Conservation (phyloP, 2,329 filamentous ascomycete species). For the Cladosporium oxysporum region DNA sequence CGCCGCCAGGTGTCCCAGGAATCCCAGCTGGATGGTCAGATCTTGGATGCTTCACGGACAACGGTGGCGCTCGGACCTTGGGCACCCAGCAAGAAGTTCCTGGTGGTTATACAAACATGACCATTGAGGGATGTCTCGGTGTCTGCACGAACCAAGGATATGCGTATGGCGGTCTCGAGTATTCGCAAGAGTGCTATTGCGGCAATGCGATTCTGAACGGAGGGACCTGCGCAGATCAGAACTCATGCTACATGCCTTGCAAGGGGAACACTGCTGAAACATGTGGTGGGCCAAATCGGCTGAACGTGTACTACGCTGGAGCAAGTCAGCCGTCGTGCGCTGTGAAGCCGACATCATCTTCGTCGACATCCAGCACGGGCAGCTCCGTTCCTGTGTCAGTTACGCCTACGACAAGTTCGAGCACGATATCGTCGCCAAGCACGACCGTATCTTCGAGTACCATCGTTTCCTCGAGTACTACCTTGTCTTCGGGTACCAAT, state of each 20-base stretch:
- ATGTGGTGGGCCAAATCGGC: constrained; percentile 13
- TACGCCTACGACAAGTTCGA: constrained; percentile 22
- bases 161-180: constrained; percentile 8
- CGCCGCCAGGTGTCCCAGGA: not conserved
- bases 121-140: constrained; percentile 11
- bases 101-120: constrained; percentile 26
- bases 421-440: constrained; percentile 22
- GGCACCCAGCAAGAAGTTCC: constrained; percentile 22
- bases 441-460: not conserved
- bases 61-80: constrained; percentile 26
- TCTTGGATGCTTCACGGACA: constrained; percentile 32
- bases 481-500: not conserved
- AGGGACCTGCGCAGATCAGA: constrained; percentile 4
- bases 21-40: constrained; percentile 25
- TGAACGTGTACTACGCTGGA: constrained; percentile 25
- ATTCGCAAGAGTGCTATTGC: constrained; percentile 18
- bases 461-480: not conserved
- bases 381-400: not conserved
- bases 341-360: not conserved
- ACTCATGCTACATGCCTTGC: constrained; percentile 18
- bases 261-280: constrained; percentile 15
- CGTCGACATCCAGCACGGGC: not conserved
- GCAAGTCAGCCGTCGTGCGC: constrained; percentile 15
- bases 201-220: constrained; percentile 14
- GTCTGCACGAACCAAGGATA: constrained; percentile 5